phyloP scores from a whole-genome alignment of 441 rosid species.

The Pelargonium myrrhifolium region DNA sequence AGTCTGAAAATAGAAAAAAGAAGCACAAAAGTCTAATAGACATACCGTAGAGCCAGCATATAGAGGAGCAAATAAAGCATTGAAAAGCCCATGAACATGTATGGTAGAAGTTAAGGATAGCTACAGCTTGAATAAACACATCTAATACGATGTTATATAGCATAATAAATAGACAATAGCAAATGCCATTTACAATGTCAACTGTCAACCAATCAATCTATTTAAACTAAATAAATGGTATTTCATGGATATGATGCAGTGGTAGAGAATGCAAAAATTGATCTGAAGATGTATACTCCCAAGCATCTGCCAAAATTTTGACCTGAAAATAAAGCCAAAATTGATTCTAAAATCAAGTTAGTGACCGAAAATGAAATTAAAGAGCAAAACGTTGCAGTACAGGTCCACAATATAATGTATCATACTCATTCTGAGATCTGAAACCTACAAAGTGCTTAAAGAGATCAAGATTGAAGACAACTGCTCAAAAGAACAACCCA shows the following conservation, averaged over 20 bases:
- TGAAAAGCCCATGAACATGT: conserved; percentile 96
- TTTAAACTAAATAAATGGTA: conserved; percentile 7
- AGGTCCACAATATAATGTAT: neutral
- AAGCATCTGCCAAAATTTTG: conserved; percentile 68
- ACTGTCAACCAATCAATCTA: neutral
- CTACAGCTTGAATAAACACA: conserved; percentile 1
- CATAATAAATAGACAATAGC: conserved; percentile 2
- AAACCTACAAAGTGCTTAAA: neutral
- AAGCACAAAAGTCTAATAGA: conserved; percentile 11
- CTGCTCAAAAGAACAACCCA: neutral
- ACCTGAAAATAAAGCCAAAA: conserved; percentile 48
- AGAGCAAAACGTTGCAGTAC: conserved; percentile 5
- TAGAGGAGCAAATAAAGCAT: conserved; percentile 79
- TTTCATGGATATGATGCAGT: conserved; percentile 75
- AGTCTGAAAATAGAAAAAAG: neutral
- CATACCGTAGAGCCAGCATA: conserved; percentile 74
- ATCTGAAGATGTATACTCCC: conserved; percentile 83
- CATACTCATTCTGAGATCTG: neutral
- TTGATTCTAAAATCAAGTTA: conserved; percentile 14
- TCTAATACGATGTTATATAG: neutral
- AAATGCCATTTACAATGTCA: neutral
- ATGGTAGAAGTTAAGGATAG: conserved; percentile 44
- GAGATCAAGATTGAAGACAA: neutral
- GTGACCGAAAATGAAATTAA: conserved; percentile 8
- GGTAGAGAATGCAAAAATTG: conserved; percentile 90